Evolutionary conservation across 169 alveolate species (phyloP).

Genomic region (Hepatocystis sp.): DNA sequence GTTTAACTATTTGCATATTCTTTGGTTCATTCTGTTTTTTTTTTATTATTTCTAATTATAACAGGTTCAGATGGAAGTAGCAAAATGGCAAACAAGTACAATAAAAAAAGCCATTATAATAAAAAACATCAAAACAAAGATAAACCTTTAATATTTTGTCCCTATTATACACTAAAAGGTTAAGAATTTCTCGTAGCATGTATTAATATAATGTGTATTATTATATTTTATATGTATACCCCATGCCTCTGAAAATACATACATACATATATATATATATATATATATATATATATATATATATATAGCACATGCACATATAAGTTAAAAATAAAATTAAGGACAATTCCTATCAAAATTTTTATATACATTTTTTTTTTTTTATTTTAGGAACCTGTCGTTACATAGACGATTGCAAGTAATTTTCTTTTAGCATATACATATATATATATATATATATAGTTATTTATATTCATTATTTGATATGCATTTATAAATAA

Average conservation of each 20-base stretch:
- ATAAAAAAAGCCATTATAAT: constrained; percentile 28
- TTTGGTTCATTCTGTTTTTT: too few species aligned
- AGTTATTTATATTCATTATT: too few species aligned
- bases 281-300: constrained; percentile 5
- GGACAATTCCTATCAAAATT: too few species aligned
- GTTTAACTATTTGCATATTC: too few species aligned
- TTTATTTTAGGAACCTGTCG: constrained; percentile 74
- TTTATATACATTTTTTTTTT: constrained; percentile 13
- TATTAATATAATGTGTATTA: too few species aligned
- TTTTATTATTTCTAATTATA: not conserved
- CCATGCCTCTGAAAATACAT: not conserved
- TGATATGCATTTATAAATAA: not conserved
- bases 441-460: not conserved
- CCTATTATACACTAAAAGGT: constrained; percentile 71
- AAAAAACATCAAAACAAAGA: constrained; percentile 47
- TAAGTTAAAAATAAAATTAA: too few species aligned
- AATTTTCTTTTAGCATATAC: constrained; percentile 5
- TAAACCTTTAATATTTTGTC: constrained; percentile 65
- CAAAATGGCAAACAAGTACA: constrained; percentile 24
- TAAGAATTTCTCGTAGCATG: too few species aligned
- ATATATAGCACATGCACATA: too few species aligned
- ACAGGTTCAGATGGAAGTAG: constrained; percentile 52
- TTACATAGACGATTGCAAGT: constrained; percentile 73
- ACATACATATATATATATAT: constrained; percentile 5
- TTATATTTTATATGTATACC: not conserved